Base-by-base conservation (phyloP, 2,329 filamentous ascomycete genomes). In the Aspergillus calidoustus region DNA sequence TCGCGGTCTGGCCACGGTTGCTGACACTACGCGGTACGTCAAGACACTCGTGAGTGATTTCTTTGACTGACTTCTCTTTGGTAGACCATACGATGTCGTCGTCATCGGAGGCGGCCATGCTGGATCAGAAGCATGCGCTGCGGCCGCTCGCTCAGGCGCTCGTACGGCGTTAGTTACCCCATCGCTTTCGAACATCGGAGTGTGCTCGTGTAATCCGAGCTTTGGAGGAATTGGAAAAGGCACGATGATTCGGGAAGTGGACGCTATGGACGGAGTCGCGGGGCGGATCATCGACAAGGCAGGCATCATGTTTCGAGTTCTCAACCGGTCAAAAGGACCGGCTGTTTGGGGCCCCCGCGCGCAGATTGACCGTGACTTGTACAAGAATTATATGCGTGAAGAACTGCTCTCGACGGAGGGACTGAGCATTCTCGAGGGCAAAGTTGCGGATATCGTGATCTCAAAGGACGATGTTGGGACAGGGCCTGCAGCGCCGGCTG, bases 161-260 rank as follows among this genome's bases (percentile, higher is more conserved):
- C 88, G 89, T 70, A 98, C 95, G 47, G 94, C 91, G 1, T 86
- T 99, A 67, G 84, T 99, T 53, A 99, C 95, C 1, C 95, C 94
- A 2, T 92, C 91, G 63, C 78, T 92, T 61, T 89, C 93, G 62
- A 97, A 97, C 70, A 88, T 98, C 22, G 94, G 94, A 59, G 92
- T 95, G 31, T 98, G 94, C 80, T 97, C 93, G 41, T 98, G 94
- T 80, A 98, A 98, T 75, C 94, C 94, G 1, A 96, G 92, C 66
- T 96, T 99, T 73, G 95, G 95, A 44, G 95, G 95, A n/a, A 98
- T 99, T 69, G 95, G 95, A 49, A 99, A 99, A 76, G 95, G 95
- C 17, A 98, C 92, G 9, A 97, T 99, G 82, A 82, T 99, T 54
- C 89, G 94, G 47, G 95, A 99, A 78, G 89, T 99, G 34, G 95